Conservation (phyloP, 192 early-diverging fungal species). For the Entophlyctis helioformis region DNA sequence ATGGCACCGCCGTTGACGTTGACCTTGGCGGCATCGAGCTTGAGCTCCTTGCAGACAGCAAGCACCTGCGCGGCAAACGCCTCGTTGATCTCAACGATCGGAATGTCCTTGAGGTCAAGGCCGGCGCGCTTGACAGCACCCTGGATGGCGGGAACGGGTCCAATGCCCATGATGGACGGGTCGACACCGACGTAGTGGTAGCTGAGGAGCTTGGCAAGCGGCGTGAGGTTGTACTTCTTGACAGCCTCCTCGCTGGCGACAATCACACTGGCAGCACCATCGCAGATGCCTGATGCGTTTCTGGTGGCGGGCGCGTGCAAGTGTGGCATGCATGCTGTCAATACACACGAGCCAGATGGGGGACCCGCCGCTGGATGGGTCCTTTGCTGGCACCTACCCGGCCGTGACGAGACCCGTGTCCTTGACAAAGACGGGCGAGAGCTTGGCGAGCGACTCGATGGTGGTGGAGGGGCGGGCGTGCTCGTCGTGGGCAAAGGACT, state of each 20-base stretch:
- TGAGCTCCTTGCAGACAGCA: constrained; percentile 80
- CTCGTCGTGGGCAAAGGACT: constrained; percentile 69
- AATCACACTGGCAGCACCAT: constrained; percentile 81
- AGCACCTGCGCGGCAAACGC: constrained; percentile 93
- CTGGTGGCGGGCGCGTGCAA: constrained; percentile 5
- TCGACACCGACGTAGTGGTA: constrained; percentile 82
- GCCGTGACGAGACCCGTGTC: constrained; percentile 79
- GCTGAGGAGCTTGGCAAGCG: constrained; percentile 74
- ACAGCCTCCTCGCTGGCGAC: constrained; percentile 79
- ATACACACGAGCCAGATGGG: neutral
- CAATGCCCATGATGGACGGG: constrained; percentile 92
- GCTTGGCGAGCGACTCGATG: constrained; percentile 62
- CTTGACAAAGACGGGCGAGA: constrained; percentile 81
- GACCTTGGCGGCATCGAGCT: constrained; percentile 60
- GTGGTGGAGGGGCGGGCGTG: constrained; percentile 82
- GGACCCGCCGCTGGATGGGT: neutral
- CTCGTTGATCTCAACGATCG: constrained; percentile 92
- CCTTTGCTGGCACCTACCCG: constrained; percentile 29
- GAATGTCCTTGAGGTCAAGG: constrained; percentile 71
- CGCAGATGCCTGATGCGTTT: constrained; percentile 89
- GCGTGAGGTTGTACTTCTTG: constrained; percentile 65
- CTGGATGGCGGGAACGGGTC: constrained; percentile 84
- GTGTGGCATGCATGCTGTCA: neutral
- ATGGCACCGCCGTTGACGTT: constrained; percentile 91
- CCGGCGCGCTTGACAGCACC: constrained; percentile 72